These are phyloP conservation scores for Cylindricascospora bacillispora DNA, from an alignment of 1,139 yeast genomes.

Conservation along the genomic window DNA sequence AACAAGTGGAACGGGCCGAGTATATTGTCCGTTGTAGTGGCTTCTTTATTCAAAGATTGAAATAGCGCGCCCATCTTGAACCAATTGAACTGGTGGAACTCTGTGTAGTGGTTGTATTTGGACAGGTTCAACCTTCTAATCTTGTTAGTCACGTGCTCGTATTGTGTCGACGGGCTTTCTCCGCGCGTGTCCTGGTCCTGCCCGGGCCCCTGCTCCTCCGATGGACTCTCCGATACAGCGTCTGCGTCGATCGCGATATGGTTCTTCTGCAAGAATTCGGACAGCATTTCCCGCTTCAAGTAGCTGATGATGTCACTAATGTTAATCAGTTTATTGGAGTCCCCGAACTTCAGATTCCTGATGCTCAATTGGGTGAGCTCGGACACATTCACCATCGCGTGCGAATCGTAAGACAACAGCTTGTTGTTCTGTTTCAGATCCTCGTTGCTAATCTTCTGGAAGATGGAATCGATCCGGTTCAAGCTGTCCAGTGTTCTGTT, in stretches of 20 bases:
- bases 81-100: constrained; percentile 39
- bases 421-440: constrained; percentile 29
- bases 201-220: constrained; percentile 6
- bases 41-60: constrained; percentile 34
- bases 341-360: constrained; percentile 44
- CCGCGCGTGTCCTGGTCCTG: constrained; percentile 7
- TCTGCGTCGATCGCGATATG: constrained; percentile 7
- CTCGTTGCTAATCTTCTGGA: too few relatives aligned
- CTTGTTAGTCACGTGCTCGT: constrained; percentile 9
- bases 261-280: constrained; percentile 16
- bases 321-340: constrained; percentile 37
- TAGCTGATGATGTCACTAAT: constrained; percentile 35
- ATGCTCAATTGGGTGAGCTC: constrained; percentile 42
- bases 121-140: too few relatives aligned
- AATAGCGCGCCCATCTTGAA: constrained; percentile 44
- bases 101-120: constrained; percentile 17
- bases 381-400: constrained; percentile 32
- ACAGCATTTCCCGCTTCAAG: constrained; percentile 30
- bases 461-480: constrained; percentile 28
- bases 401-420: constrained; percentile 35
- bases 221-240: background rate
- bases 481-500: constrained; percentile 27
- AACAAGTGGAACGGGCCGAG: constrained; percentile 52
- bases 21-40: constrained; percentile 47
- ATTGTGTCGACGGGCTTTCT: constrained; percentile 12